Percentiles rank a stretch among this genome's conserved stretches.
Evolutionary conservation across 2,329 filamentous ascomycete genomes (phyloP).

Genomic region (Penicillium freii): DNA sequence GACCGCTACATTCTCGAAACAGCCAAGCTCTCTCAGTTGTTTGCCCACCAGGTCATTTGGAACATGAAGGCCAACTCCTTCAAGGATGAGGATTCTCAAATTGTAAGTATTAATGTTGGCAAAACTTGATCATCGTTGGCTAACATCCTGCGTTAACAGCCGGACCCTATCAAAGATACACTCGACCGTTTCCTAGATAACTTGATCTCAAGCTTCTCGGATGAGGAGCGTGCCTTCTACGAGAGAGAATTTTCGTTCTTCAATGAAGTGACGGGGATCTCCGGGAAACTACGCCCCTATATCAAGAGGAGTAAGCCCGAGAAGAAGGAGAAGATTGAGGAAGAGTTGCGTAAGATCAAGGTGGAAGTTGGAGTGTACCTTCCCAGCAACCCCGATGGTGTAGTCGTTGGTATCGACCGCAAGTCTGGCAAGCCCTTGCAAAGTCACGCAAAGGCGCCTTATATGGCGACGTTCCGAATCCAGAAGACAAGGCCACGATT

Average conservation of each 20-base stretch:
- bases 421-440: constrained; percentile 97
- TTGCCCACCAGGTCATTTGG: constrained; percentile 99
- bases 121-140: neutral
- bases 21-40: constrained; percentile 94
- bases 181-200: constrained; percentile 85
- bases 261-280: constrained; percentile 91
- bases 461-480: constrained; percentile 98
- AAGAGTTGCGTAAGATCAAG: constrained; percentile 94
- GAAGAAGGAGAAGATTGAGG: constrained; percentile 99
- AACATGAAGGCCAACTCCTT: constrained; percentile 99
- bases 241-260: constrained; percentile 98
- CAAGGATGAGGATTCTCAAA: constrained; percentile 89
- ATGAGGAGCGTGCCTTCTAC: constrained; percentile 79
- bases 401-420: constrained; percentile 95
- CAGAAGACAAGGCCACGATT: constrained; percentile 62
- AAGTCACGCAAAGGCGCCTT: constrained; percentile 96
- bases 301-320: constrained; percentile 91
- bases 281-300: constrained; percentile 89
- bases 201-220: constrained; percentile 78
- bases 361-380: constrained; percentile 97
- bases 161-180: constrained; percentile 88
- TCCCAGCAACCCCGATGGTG: constrained; percentile 92
- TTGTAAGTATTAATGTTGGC: constrained; percentile 54
- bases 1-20: constrained; percentile 96
- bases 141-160: constrained; percentile 46